Percentiles rank a stretch among this genome's conserved stretches.
phyloP scores from a whole-genome alignment of 768 basidiomycete species.

The Tylopilus cervinicoccineus region DNA sequence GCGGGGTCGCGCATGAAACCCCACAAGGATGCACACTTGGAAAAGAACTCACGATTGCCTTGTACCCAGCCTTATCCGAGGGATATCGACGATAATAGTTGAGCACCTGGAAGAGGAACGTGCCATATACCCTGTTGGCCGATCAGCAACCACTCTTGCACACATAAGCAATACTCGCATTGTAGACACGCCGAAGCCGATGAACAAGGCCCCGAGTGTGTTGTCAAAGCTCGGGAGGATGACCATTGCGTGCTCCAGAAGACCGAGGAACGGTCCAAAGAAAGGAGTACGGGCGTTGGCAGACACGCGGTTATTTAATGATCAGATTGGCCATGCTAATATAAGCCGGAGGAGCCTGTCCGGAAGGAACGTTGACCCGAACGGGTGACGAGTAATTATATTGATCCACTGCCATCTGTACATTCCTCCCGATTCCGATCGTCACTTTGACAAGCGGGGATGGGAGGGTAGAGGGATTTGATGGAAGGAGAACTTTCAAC shows the following conservation, averaged over 20 bases:
- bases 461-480: background rate
- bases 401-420: background rate
- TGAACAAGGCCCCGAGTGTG: slow-evolving; percentile 58
- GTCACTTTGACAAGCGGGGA: background rate
- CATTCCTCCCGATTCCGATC: background rate
- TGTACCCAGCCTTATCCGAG: slow-evolving; percentile 48
- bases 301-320: background rate
- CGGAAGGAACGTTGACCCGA: slow-evolving; percentile 8
- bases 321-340: slow-evolving; percentile 1
- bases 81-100: slow-evolving; percentile 54
- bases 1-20: background rate
- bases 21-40: background rate
- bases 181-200: slow-evolving; percentile 54
- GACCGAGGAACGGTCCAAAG: background rate
- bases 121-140: slow-evolving; percentile 43
- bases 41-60: slow-evolving; percentile 42
- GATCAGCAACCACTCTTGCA: slow-evolving; percentile 17
- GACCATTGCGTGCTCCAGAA: slow-evolving; percentile 15
- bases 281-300: background rate
- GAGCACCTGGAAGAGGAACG: slow-evolving; percentile 50
- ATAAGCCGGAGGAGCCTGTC: slow-evolving; percentile 5
- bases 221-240: slow-evolving; percentile 29
- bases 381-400: background rate
- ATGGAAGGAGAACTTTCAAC: slow-evolving; percentile 6
- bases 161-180: slow-evolving; percentile 18